Base-by-base conservation (phyloP, 495 filamentous ascomycete species). In the Chaetomium tenue region DNA sequence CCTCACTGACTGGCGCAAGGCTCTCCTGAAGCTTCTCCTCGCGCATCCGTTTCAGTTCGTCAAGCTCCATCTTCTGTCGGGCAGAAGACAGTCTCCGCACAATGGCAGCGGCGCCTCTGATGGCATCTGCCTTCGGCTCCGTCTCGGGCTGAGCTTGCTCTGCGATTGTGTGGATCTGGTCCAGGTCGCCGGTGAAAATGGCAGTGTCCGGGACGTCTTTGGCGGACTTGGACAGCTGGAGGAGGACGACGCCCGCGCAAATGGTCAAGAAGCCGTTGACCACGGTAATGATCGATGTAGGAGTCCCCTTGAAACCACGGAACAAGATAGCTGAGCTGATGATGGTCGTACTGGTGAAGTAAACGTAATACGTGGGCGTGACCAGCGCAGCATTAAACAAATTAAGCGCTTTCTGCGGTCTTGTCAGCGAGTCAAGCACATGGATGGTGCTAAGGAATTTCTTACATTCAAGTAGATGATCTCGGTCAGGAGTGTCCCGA, bases 301-400 rank as follows among this genome's bases (percentile, higher is more conserved):
- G 83, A 0, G 90, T 88, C 40, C 93, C 94, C 70, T 96, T 93
- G 83, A 98, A 97, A 5, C 94, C 94, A 64, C 87, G 90, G 75
- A 98, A 98, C 18, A 98, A 81, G 25, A 98, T 86, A 8, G 93
- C 91, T 0, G 92, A 97, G 9, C 91, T 93, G 64, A 98, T 85
- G 67, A 98, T 97, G 5, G 94, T 98, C 18, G 91, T 87, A 69
- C 87, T 94, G 51, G 94, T 98, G 75, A 98, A 98, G 80, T 91
- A 92, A 65, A 98, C 94, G 72, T 98, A 98, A 77, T 98, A 98
- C 5, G 94, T 98, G 0, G 94, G 94, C 0, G 94, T 98, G 58
- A 98, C 94, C 63, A 98, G 84, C 2, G 94, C 94, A 33, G 94
- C 95, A 72, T 98, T 98, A 82, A 94, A 98, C 53, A 98, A 70